Base-by-base conservation (phyloP, 805 yeast genomes). In the Ogataea ganodermae region DNA sequence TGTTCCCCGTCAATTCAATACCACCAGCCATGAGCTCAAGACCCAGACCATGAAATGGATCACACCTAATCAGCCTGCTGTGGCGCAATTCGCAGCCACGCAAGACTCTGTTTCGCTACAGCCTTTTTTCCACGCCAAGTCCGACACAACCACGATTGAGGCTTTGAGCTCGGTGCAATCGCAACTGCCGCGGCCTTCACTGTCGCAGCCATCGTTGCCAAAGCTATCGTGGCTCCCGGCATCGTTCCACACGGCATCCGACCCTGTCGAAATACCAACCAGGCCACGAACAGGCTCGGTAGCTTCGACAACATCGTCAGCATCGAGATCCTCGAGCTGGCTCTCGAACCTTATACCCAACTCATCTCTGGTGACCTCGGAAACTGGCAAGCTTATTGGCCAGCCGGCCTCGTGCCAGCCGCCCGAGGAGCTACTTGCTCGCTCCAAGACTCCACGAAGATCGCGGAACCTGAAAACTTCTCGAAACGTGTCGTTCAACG, bases 21-120 rank as follows among this genome's bases (percentile, higher is more conserved):
- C 21, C 30, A 35, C 16, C 43, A 49, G n/a, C 41, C 49, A 20
- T 40, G 62, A 63, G 31, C 20, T 64, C 7, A 62, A 60, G 31
- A 48, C 56, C 6, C 67, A 64, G 44, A 64, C 68, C 2, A 54
- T 64, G 60, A 63, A 59, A 49, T 64, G 68, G 68, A 27, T 63
- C 6, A 55, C 61, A 16, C 66, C 67, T 12, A 59, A 52, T 20
- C 42, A 43, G 17, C 63, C 66, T 1, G 39, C 52, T 1, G 57
- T 55, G 6, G 52, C 59, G 6, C 42, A 45, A 21, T 32, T 23
- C 23, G 44, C 36, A 14, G 9, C 44, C 7, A 16, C 44, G n/a
- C 27, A 10, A 10, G 37, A 27, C 16, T 28, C 42, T 12, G 23
- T 26, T 12, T 18, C 33, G 10, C 10, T 42, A 6, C 20, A 33